Evolutionary conservation across 257 asterid species (phyloP).

Genomic region (Voacanga thouarsii): DNA sequence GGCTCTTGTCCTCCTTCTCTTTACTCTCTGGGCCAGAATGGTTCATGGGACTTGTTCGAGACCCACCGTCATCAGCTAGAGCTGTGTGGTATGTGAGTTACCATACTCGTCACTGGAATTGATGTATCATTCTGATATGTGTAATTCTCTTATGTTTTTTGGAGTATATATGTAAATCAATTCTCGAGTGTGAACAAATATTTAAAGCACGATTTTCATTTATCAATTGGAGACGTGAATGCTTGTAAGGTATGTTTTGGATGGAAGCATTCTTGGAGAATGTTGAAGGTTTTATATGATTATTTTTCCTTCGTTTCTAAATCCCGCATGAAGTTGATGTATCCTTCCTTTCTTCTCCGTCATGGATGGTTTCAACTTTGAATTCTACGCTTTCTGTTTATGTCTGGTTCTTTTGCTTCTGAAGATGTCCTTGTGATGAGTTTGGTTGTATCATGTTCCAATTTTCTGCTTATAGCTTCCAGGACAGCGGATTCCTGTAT

Average conservation of each 20-base stretch:
- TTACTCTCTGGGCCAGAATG: conserved; percentile 1
- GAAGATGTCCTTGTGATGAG: conserved; percentile 9
- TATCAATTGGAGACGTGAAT: background rate
- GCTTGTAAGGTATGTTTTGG: conserved; percentile 1
- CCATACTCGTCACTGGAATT: background rate
- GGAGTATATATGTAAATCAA: background rate
- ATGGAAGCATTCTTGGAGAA: background rate
- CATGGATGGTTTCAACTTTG: background rate
- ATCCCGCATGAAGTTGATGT: background rate
- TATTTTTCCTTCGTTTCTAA: background rate
- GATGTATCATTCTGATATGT: background rate
- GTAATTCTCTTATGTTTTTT: background rate
- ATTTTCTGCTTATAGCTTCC: conserved; percentile 9
- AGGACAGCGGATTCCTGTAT: background rate
- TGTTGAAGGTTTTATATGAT: background rate
- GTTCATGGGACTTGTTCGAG: conserved; percentile 2
- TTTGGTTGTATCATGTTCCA: conserved; percentile 6
- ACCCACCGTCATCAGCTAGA: conserved; percentile 2
- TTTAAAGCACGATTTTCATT: background rate
- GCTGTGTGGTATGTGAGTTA: conserved; percentile 4
- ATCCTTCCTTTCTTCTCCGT: background rate
- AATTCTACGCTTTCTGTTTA: background rate
- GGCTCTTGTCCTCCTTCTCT: background rate
- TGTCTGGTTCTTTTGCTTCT: conserved; percentile 7
- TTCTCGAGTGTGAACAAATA: background rate